A percentile compares a stretch with the other conserved stretches of the same genome.
Evolutionary conservation across 2,329 filamentous ascomycete species (phyloP).

Genomic region (Diaporthe vexans): DNA sequence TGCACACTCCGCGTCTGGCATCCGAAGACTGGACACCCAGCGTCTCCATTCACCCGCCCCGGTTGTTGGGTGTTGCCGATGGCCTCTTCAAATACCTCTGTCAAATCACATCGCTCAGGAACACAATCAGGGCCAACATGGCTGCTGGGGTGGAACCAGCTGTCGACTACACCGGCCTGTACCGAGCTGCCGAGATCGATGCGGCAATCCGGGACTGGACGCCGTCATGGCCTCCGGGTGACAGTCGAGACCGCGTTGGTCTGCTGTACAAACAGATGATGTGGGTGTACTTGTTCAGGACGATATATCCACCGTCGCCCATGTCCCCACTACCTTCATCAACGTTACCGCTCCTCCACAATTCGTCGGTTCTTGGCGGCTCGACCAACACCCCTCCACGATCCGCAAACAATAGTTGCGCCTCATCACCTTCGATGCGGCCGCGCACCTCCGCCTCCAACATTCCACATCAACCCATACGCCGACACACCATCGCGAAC

Average conservation of each 20-base stretch:
- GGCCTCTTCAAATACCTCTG: constrained; percentile 84
- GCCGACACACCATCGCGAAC: constrained; percentile 47
- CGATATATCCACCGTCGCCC: constrained; percentile 67
- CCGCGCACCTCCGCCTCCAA: constrained; percentile 42
- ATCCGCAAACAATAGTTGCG: constrained; percentile 51
- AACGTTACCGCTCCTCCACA: constrained; percentile 42
- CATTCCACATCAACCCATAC: constrained; percentile 38
- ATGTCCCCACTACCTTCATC: constrained; percentile 42
- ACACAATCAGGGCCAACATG: constrained; percentile 79
- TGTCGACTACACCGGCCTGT: constrained; percentile 80
- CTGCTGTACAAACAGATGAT: constrained; percentile 76
- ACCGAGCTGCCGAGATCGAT: constrained; percentile 82
- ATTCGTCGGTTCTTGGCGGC: constrained; percentile 41
- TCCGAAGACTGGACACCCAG: constrained; percentile 60
- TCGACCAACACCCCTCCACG: constrained; percentile 48
- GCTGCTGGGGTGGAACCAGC: constrained; percentile 72
- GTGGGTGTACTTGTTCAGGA: constrained; percentile 74
- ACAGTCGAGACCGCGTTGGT: constrained; percentile 69
- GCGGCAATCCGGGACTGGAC: constrained; percentile 81
- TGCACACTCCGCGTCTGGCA: constrained; percentile 54
- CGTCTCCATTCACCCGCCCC: constrained; percentile 60
- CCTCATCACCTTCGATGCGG: constrained; percentile 51
- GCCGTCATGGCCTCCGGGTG: constrained; percentile 71
- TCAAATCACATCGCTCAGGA: constrained; percentile 82
- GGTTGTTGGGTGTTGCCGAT: constrained; percentile 85